Evolutionary conservation across 345 rosid genomes (phyloP).

Genomic region (Triadica sebifera): DNA sequence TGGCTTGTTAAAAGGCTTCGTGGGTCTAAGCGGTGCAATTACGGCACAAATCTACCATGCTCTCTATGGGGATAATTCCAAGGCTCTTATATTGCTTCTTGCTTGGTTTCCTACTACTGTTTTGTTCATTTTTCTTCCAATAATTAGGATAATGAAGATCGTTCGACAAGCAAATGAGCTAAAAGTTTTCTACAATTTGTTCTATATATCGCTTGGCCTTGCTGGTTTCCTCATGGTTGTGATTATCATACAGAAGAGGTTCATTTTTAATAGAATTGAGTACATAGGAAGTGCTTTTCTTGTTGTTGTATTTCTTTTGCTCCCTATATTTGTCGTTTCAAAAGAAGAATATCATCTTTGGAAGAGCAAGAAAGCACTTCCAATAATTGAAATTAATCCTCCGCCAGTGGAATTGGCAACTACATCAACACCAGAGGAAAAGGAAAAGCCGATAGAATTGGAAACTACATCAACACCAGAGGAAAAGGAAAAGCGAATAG

Average conservation of each 20-base stretch:
- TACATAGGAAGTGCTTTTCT: conserved; percentile 14
- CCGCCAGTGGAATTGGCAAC: too few species aligned
- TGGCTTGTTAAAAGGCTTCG: conserved; percentile 27
- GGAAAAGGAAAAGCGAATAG: neutral
- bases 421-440: too few species aligned
- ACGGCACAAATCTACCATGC: conserved; percentile 28
- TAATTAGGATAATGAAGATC: conserved; percentile 13
- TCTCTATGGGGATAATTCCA: conserved; percentile 16
- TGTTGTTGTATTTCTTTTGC: conserved; percentile 14
- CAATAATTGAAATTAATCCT: neutral
- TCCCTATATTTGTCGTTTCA: conserved; percentile 11
- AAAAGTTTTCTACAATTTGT: conserved; percentile 18
- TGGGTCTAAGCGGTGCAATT: conserved; percentile 29
- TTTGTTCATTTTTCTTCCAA: conserved; percentile 12
- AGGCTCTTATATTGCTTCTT: conserved; percentile 21
- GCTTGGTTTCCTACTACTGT: conserved; percentile 26
- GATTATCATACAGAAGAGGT: conserved; percentile 25
- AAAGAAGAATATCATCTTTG: conserved; percentile 6
- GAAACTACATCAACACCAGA: neutral
- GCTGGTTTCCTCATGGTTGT: conserved; percentile 26
- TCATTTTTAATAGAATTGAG: conserved; percentile 18
- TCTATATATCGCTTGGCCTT: conserved; percentile 21
- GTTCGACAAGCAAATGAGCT: conserved; percentile 20
- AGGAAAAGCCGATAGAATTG: neutral
- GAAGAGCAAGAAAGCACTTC: neutral